phyloP scores from a whole-genome alignment of 495 filamentous ascomycete genomes.

The Glonium stellatum region DNA sequence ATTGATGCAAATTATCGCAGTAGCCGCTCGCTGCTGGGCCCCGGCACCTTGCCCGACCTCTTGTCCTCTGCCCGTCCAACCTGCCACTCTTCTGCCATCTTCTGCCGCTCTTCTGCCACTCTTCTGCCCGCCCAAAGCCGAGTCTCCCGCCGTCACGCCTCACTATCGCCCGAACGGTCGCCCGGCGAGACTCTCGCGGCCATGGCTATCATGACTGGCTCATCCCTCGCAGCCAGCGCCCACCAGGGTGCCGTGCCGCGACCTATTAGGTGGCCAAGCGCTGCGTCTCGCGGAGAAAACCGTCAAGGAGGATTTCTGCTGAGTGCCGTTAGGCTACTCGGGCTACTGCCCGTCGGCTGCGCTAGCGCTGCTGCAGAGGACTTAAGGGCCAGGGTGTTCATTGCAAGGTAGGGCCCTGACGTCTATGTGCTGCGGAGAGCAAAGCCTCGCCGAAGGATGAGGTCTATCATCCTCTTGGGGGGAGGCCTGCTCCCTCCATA shows the following conservation, averaged over 20 bases:
- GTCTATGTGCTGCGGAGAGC: neutral
- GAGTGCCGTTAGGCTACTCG: neutral
- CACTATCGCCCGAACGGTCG: neutral
- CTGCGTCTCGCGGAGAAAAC: neutral
- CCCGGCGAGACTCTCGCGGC: neutral
- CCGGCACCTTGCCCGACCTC: neutral
- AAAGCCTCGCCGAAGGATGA: neutral
- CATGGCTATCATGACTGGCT: neutral
- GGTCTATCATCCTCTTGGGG: neutral
- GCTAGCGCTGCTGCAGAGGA: neutral
- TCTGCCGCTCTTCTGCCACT: neutral
- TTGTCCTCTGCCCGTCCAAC: too few species aligned
- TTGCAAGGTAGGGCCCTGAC: neutral
- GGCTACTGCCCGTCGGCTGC: neutral
- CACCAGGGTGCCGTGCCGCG: neutral
- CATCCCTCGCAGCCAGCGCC: too few species aligned
- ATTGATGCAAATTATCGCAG: constrained; percentile 1
- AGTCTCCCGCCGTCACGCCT: neutral
- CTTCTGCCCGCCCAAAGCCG: too few species aligned
- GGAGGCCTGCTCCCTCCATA: neutral
- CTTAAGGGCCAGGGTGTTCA: neutral
- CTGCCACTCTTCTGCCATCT: neutral
- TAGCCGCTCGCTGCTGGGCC: neutral
- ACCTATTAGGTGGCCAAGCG: neutral
- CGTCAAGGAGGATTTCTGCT: neutral